Conservation (phyloP, 1,284 basidiomycete species). For the Cryptococcus floricola region DNA sequence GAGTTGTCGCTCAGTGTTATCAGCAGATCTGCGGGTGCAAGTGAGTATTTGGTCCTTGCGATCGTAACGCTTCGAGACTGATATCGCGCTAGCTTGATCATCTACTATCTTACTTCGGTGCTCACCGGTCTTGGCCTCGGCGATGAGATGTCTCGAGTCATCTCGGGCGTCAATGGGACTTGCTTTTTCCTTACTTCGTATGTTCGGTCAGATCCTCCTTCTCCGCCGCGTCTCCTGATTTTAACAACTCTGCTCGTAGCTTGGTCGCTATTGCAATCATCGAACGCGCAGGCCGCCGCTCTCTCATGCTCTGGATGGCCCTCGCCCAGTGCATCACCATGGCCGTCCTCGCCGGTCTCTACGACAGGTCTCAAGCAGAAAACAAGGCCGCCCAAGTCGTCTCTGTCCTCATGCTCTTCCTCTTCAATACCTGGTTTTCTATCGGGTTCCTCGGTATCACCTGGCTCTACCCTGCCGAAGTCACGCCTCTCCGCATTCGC, state of each 20-base stretch:
- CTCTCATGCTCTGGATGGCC: conserved; percentile 41
- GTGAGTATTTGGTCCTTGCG: conserved; percentile 10
- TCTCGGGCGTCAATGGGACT: conserved; percentile 44
- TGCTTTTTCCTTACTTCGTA: conserved; percentile 48
- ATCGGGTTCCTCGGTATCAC: conserved; percentile 43
- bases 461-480: conserved; percentile 43
- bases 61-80: background rate
- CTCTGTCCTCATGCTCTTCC: conserved; percentile 47
- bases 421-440: conserved; percentile 48
- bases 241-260: conserved; percentile 1
- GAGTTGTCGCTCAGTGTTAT: conserved; percentile 46
- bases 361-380: conserved; percentile 20
- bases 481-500: conserved; percentile 55
- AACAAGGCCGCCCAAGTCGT: conserved; percentile 43
- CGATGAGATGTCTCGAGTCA: conserved; percentile 31
- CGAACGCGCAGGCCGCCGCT: conserved; percentile 38
- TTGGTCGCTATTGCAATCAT: conserved; percentile 39
- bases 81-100: conserved; percentile 25
- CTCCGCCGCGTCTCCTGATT: background rate
- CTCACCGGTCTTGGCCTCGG: conserved; percentile 32
- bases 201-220: conserved; percentile 7
- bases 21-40: conserved; percentile 51
- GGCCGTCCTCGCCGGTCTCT: conserved; percentile 40
- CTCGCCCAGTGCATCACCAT: conserved; percentile 28
- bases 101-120: conserved; percentile 37